Base-by-base conservation (phyloP, 2,329 filamentous ascomycete species). In the Penicillium sp. region DNA sequence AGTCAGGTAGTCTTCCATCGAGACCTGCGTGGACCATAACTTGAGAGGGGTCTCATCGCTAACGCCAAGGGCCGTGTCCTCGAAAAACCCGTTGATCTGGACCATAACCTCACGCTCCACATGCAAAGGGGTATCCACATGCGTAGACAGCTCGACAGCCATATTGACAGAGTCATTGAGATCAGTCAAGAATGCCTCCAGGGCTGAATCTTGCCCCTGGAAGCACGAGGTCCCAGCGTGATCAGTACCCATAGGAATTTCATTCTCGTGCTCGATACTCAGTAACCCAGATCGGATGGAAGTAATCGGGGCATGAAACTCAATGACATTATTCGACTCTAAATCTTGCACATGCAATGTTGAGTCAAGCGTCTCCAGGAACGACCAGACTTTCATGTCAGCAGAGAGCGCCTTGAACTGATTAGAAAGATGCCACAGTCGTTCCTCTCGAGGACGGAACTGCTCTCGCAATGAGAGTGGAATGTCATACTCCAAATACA, bases 361-460 rank as follows among this genome's bases (percentile, higher is more conserved):
- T 0, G 85, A 87, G 68, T 87, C 85, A 7, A 85, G 79, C 0
- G 84, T 88, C 65, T 88, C 86, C 59, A 87, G 85, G 41, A 87
- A 83, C 0, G 85, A 86, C 85, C 85, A 88, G 13, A 88, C 77
- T 6, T 81, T 82, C 52, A 87, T 76, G 56, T 88, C 86, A 37
- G 82, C 82, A 0, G 84, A 81, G 5, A 85, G 79, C 3, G 82
- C 77, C 50, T 80, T 80, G 66, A 88, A 88, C 43, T 80, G 78
- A 3, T 86, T 82, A 18, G 87, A 49, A 79, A 76, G 64, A 41
- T 75, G 77, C 6, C 82, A 69, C 1, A 88, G 71, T 0, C 78
- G 68, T n/a, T 74, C 72, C 60, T 83, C 81, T 10, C 81, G 82
- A 0, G 86, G 74, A 0, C 78, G 79, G 0, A 88, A 73, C 7